phyloP scores from a whole-genome alignment of 192 early-diverging fungal species.

The Phlyctochytrium bullatum region DNA sequence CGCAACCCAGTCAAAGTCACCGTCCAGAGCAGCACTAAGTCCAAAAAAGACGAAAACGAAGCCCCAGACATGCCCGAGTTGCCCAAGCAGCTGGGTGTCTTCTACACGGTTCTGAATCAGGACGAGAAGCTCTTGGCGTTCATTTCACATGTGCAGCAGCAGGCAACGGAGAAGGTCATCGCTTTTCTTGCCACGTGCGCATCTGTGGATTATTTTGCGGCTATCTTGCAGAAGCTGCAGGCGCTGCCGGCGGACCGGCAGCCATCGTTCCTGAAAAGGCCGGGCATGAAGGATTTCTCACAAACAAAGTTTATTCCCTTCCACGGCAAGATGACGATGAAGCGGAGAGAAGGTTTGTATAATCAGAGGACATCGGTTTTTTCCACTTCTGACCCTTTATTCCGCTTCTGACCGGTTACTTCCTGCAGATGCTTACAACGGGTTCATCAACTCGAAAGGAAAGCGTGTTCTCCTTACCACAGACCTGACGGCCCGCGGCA shows the following conservation, averaged over 20 bases:
- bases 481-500: conserved; percentile 91
- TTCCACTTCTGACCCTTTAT: neutral
- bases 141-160: conserved; percentile 59
- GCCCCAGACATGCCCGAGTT: conserved; percentile 9
- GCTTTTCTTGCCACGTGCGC: conserved; percentile 96
- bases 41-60: conserved; percentile 32
- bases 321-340: conserved; percentile 93
- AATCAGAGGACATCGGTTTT: no score
- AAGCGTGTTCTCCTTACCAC: conserved; percentile 85
- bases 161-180: conserved; percentile 72
- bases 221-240: conserved; percentile 1
- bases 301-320: conserved; percentile 61
- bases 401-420: neutral
- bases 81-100: conserved; percentile 32
- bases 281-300: neutral
- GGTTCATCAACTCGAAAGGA: conserved; percentile 14
- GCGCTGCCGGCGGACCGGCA: neutral
- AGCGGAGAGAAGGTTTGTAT: conserved; percentile 72
- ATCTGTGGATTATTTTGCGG: conserved; percentile 91
- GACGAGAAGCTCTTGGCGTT: conserved; percentile 75
- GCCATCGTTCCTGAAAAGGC: neutral
- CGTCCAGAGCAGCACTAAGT: conserved; percentile 89
- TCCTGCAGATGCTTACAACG: neutral
- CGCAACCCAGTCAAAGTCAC: conserved; percentile 87
- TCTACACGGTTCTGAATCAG: conserved; percentile 72